phyloP scores from a whole-genome alignment of 495 filamentous ascomycete species.

The Geoglossum glabrum region DNA sequence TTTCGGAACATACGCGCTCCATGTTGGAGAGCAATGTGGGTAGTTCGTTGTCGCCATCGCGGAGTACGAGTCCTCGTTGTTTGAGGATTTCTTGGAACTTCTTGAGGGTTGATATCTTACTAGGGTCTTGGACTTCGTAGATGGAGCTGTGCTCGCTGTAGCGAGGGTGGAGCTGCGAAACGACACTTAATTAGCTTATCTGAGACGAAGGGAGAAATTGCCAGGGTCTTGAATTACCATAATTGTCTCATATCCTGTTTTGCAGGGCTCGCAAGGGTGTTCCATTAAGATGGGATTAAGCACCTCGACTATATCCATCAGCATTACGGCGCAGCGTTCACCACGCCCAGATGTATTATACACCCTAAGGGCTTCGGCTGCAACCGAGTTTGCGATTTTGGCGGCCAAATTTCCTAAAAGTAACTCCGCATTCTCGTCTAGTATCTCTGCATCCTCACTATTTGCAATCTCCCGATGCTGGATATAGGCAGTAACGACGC shows the following conservation, averaged over 20 bases:
- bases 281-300: not conserved
- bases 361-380: not conserved
- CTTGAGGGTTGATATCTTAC: not conserved
- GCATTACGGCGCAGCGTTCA: not conserved
- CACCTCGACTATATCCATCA: not conserved
- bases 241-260: not conserved
- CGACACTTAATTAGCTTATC: not conserved
- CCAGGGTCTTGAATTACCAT: not conserved
- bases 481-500: not conserved
- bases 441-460: not conserved
- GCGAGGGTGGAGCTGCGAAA: not conserved
- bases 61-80: not conserved
- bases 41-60: not conserved
- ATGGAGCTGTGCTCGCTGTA: not conserved
- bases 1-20: not conserved
- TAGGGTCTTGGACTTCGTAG: not conserved
- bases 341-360: not conserved
- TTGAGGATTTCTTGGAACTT: not conserved
- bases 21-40: not conserved
- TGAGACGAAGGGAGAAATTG: not conserved
- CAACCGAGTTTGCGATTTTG: not conserved
- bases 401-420: not conserved
- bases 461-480: not conserved
- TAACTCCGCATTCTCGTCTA: not conserved
- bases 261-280: not conserved